phyloP scores from a whole-genome alignment of 495 filamentous ascomycete genomes.

The Hyaloscypha finlandica region DNA sequence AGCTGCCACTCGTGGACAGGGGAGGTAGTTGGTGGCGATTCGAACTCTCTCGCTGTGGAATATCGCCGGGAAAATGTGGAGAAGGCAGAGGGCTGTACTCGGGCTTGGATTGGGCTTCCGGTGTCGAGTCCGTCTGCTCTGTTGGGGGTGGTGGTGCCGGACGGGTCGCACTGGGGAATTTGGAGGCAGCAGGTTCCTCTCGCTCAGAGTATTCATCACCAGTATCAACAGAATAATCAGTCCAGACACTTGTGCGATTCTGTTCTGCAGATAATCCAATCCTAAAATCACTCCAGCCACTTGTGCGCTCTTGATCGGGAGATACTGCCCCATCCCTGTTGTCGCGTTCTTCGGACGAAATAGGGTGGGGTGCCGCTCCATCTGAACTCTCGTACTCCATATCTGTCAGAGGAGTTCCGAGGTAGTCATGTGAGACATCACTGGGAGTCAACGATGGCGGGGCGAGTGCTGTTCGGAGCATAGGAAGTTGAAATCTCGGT shows the following conservation, averaged over 20 bases:
- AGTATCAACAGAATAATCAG: constrained; percentile 56
- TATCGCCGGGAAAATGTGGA: constrained; percentile 5
- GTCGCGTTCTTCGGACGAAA: not conserved
- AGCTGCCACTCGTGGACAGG: constrained; percentile 21
- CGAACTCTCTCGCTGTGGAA: not conserved
- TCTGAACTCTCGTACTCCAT: constrained; percentile 34
- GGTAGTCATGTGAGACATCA: constrained; percentile 21
- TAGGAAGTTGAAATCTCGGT: constrained; percentile 16
- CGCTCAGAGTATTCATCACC: constrained; percentile 31
- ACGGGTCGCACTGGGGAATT: not conserved
- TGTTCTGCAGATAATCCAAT: constrained; percentile 3
- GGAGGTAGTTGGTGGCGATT: constrained; percentile 23
- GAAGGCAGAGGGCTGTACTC: constrained; percentile 31
- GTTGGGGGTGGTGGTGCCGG: constrained; percentile 38
- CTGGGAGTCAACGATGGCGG: constrained; percentile 19
- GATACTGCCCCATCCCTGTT: not conserved
- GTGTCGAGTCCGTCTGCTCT: not conserved
- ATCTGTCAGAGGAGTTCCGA: constrained; percentile 29
- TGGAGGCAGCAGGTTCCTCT: not conserved
- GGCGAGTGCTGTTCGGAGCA: constrained; percentile 19
- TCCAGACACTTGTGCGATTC: constrained; percentile 54
- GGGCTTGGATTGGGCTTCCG: constrained; percentile 25
- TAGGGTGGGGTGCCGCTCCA: not conserved
- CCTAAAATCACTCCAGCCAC: not conserved
- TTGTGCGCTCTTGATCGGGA: not conserved